These are phyloP conservation scores for Holtermannia corniformis DNA, from an alignment of 768 basidiomycete genomes.

Conservation along the genomic window DNA sequence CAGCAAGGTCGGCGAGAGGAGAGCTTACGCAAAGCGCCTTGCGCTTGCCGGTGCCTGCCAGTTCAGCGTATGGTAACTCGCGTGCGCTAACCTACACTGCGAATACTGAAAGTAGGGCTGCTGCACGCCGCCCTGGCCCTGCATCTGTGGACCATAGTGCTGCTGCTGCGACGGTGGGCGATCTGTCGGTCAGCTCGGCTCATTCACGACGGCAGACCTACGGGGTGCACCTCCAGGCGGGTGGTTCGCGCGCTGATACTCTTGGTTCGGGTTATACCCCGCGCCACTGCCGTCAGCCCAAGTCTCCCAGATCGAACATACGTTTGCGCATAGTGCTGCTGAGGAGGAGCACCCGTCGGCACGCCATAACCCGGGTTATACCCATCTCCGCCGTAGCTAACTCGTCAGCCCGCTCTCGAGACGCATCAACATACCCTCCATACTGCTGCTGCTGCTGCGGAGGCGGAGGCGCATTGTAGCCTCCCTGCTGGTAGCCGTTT, in stretches of 20 bases:
- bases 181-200: conserved; percentile 30
- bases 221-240: conserved; percentile 2
- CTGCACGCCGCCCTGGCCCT: conserved; percentile 35
- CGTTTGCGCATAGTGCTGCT: conserved; percentile 18
- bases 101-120: conserved; percentile 68
- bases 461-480: conserved; percentile 1
- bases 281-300: conserved; percentile 5
- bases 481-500: not conserved
- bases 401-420: not conserved
- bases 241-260: conserved; percentile 9
- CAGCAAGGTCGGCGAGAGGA: not conserved
- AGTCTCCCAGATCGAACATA: not conserved
- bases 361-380: not conserved
- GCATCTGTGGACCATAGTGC: conserved; percentile 54
- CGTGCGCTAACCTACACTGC: conserved; percentile 49
- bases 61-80: no score
- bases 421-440: no score
- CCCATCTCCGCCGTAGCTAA: not conserved
- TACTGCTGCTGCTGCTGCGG: not conserved
- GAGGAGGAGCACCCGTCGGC: conserved; percentile 11
- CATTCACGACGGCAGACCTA: not conserved
- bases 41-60: conserved; percentile 55
- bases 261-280: conserved; percentile 14
- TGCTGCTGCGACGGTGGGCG: conserved; percentile 48
- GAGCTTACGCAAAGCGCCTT: conserved; percentile 74